Base-by-base conservation (phyloP, 2,329 filamentous ascomycete species). In the Didymella pomorum region DNA sequence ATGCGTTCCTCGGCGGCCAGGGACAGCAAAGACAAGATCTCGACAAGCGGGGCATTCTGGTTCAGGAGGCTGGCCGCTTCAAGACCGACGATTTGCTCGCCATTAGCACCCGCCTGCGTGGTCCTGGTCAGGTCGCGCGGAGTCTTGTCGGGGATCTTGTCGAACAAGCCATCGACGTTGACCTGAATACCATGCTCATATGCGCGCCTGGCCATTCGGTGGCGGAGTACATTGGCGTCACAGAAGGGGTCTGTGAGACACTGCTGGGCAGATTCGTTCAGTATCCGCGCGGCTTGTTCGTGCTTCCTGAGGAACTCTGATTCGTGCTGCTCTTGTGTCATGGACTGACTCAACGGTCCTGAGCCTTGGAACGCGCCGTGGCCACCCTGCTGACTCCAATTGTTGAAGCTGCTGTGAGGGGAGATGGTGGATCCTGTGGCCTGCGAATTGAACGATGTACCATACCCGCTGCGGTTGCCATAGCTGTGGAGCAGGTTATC, bases 1-100 rank as follows among this genome's bases (percentile, higher is more conserved):
- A 97, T 68, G 26, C 92, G 86, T 67, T 96, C 90, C 72, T 94
- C 92, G 10, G 92, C 88, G 18, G 91, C 91, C 56, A 97, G 84
- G 6, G 92, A 95, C 57, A 97, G 75, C 16, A 97, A 82, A 25
- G 91, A 90, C 43, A 97, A 79, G 65, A 97, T 90, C 61, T 97
- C 93, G 14, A 90, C 89, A 31, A 97, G 81, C 52, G 86, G 87
- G 1, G 91, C 87, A 42, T 93, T 90, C 20, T 78, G 74, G 33
- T 89, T 87, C 0, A 95, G 85, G 35, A 96, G 85, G 52, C 90
- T 92, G 64, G 79, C 68, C 51, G 76, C 72, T 42, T 76, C 68
- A 3, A 76, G 88, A 41, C 85, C 78, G 2, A 91, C 83, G 23
- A 89, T 77, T 12, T 85, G 83, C 29, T 85, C 81, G 4, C 83